These are phyloP conservation scores for Aspergillus tanneri DNA, from an alignment of 2,329 filamentous ascomycete species.

Conservation along the genomic window DNA sequence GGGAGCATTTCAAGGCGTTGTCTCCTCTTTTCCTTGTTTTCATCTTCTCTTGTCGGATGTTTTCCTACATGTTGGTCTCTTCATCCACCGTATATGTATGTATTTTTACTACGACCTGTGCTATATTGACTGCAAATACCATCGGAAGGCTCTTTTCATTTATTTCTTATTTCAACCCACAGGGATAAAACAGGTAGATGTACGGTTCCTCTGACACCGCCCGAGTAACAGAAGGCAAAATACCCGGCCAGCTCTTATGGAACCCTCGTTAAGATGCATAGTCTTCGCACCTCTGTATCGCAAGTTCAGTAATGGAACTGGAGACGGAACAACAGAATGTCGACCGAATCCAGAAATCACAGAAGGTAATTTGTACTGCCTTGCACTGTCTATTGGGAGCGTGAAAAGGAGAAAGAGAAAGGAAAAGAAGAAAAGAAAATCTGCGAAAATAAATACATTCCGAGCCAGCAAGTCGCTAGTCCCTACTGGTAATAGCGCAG, in stretches of 20 bases:
- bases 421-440: conserved; percentile 24
- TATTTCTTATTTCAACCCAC: conserved; percentile 20
- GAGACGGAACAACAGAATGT: conserved; percentile 67
- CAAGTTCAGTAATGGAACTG: conserved; percentile 61
- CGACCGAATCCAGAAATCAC: conserved; percentile 51
- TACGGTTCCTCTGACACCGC: conserved; percentile 82
- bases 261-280: conserved; percentile 50
- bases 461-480: conserved; percentile 24
- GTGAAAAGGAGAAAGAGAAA: conserved; percentile 52
- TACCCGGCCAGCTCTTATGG: conserved; percentile 74
- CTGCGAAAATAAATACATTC: conserved; percentile 15
- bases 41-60: conserved; percentile 20
- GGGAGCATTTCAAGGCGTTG: conserved; percentile 42
- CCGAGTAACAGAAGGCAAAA: conserved; percentile 66
- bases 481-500: conserved; percentile 20
- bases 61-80: conserved; percentile 24
- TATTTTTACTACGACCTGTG: conserved; percentile 35
- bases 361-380: conserved; percentile 56
- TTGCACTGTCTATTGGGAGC: conserved; percentile 86
- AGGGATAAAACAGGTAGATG: conserved; percentile 46
- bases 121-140: conserved; percentile 28
- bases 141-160: conserved; percentile 16
- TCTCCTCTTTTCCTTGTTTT: conserved; percentile 23
- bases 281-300: conserved; percentile 63
- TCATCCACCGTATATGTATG: conserved; percentile 31